Evolutionary conservation across 2,329 filamentous ascomycete species (phyloP), one percentile per base, ranked within the genome.

Genomic region (Penicillium vulpinum): DNA sequence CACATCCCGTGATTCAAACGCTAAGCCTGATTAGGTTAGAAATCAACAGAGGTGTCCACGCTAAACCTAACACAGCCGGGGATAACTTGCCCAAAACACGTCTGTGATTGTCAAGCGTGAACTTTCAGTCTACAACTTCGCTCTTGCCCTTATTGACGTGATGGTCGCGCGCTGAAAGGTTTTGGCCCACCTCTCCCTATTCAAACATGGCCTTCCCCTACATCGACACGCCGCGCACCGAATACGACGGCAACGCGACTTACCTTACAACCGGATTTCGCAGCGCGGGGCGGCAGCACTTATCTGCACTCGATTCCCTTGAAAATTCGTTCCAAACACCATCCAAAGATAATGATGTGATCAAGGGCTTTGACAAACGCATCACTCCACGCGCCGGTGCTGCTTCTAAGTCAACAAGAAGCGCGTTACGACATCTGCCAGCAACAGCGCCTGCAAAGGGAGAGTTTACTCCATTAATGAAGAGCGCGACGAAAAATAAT

Each of bases 381-480:
- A 83, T 85, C 67, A 96, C 93, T 51, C 93, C 93, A 31, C 86
- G 88, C 61, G 83, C 84, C 43, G 87, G 90, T 62, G 85, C 87
- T 18, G 86, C 70, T 48, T 62, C 69, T 7, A 74, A 69, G 61
- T 67, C 70, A 16, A 66, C 68, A 9, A 71, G 70, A 63, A 75
- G 66, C 67, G 72, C 88, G 21, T 82, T 96, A 40, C 83, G 85
- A 67, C 94, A 91, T 67, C 80, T 91, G 22, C 88, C 88, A 22
- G 80, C 81, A 36, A 83, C 83, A 61, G 80, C 78, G 16, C 70
- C 73, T 5, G 67, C 68, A 13, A 82, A 80, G 62, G 88, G 87
- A 66, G 95, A 99, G 69, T 99, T 99, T 73, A 99, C 94, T 0
- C 94, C 95, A 0, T 80, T 99, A 65, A 85, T 99, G 71, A 96